Evolutionary conservation across 495 filamentous ascomycete species (phyloP).

Genomic region (Massariosphaeria phaeospora): DNA sequence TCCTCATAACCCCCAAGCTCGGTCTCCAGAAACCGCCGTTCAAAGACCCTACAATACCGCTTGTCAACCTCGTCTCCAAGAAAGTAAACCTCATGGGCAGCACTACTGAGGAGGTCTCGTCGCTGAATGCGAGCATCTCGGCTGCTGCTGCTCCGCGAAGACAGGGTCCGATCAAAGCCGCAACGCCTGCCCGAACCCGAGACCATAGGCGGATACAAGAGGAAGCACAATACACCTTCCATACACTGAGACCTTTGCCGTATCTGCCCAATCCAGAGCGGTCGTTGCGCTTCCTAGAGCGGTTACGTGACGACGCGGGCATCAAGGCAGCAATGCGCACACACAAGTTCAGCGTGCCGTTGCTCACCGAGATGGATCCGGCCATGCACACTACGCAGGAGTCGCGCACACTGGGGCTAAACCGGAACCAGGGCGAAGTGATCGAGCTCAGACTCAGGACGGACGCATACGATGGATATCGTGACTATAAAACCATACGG

Average conservation of each 20-base stretch:
- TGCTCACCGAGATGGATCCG: constrained; percentile 95
- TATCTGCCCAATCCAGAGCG: constrained; percentile 71
- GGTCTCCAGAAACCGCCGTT: constrained; percentile 65
- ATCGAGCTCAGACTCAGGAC: constrained; percentile 88
- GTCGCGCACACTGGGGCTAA: constrained; percentile 77
- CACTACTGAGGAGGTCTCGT: constrained; percentile 49
- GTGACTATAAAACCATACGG: constrained; percentile 84
- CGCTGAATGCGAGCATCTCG: constrained; percentile 45
- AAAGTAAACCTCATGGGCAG: constrained; percentile 62
- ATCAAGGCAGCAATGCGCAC: constrained; percentile 75
- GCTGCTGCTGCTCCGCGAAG: constrained; percentile 41
- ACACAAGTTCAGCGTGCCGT: constrained; percentile 78
- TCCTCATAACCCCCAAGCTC: constrained; percentile 64
- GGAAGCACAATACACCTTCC: constrained; percentile 72
- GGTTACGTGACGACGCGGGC: constrained; percentile 75
- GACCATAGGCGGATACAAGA: constrained; percentile 49
- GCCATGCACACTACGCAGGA: constrained; percentile 73
- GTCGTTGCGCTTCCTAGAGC: constrained; percentile 66
- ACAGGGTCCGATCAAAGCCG: constrained; percentile 41
- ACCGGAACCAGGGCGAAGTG: constrained; percentile 80
- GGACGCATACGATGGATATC: constrained; percentile 88
- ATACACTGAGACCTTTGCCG: constrained; percentile 64
- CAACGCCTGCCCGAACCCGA: constrained; percentile 35
- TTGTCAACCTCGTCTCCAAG: constrained; percentile 51
- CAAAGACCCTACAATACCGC: constrained; percentile 47